These are phyloP conservation scores for Heterobasidion occidentale DNA, from an alignment of 1,284 basidiomycete genomes.

Conservation along the genomic window DNA sequence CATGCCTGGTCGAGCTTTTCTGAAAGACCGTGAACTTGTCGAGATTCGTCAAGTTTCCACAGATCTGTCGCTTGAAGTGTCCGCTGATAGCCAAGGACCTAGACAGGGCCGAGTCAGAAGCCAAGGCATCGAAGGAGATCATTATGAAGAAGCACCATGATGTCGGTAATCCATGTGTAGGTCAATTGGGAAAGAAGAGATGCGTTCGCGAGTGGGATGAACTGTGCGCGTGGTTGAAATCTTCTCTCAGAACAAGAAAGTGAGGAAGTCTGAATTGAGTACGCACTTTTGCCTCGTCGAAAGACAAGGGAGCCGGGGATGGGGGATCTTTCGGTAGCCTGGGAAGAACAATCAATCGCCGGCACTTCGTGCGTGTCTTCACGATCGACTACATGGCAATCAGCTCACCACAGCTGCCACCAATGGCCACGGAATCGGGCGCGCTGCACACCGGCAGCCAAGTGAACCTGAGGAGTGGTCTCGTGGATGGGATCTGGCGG, in stretches of 20 bases:
- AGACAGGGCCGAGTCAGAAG: not conserved
- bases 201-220: slow-evolving; percentile 52
- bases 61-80: slow-evolving; percentile 67
- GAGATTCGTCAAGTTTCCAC: slow-evolving; percentile 57
- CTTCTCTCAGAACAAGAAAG: not conserved
- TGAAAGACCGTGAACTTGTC: slow-evolving; percentile 43
- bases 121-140: slow-evolving; percentile 5
- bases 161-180: slow-evolving; percentile 59
- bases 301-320: slow-evolving; percentile 42
- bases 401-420: slow-evolving; percentile 38
- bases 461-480: slow-evolving; percentile 20
- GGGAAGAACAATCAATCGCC: not conserved
- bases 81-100: slow-evolving; percentile 59
- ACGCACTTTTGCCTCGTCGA: slow-evolving; percentile 41
- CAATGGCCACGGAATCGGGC: slow-evolving; percentile 34
- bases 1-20: slow-evolving; percentile 42
- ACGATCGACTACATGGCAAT: not conserved
- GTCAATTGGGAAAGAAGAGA: slow-evolving; percentile 52
- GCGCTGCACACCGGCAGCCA: slow-evolving; percentile 40
- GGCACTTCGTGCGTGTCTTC: not conserved
- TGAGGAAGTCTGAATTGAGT: not conserved
- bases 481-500: not conserved
- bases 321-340: slow-evolving; percentile 57
- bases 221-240: slow-evolving; percentile 17
- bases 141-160: slow-evolving; percentile 42